Evolutionary conservation across 2,329 filamentous ascomycete species (phyloP).

Genomic region (Aspergillus melleus): DNA sequence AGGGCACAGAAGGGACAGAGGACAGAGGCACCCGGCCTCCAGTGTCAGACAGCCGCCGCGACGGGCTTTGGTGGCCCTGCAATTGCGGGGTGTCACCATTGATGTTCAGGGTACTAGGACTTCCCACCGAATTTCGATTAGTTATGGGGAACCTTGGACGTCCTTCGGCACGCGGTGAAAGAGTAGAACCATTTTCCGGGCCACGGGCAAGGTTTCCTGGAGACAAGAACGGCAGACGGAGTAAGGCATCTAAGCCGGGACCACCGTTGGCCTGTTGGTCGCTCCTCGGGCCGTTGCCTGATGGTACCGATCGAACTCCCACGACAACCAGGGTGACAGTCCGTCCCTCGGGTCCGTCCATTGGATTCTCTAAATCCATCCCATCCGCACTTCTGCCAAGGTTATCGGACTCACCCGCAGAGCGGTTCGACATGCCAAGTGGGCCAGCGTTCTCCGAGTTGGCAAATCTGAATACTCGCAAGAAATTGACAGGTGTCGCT

Average conservation of each 20-base stretch:
- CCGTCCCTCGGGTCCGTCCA: constrained; percentile 51
- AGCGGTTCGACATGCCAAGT: constrained; percentile 21
- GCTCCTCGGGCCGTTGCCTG: constrained; percentile 46
- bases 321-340: constrained; percentile 71
- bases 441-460: constrained; percentile 46
- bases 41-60: constrained; percentile 35
- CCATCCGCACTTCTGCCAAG: constrained; percentile 29
- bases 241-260: constrained; percentile 46
- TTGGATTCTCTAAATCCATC: constrained; percentile 42
- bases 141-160: constrained; percentile 54
- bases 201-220: constrained; percentile 44
- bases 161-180: constrained; percentile 55
- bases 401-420: constrained; percentile 26
- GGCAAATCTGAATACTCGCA: constrained; percentile 68
- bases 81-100: constrained; percentile 56
- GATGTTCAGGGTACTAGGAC: constrained; percentile 49
- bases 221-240: constrained; percentile 46
- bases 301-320: constrained; percentile 65
- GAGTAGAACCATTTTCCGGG: constrained; percentile 49
- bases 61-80: constrained; percentile 41
- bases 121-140: constrained; percentile 56
- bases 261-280: constrained; percentile 47
- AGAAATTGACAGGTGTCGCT: constrained; percentile 63
- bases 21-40: constrained; percentile 29
- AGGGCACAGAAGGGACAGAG: constrained; percentile 46